Conservation (phyloP, 345 rosid genomes). For the Acer yangbiense region DNA sequence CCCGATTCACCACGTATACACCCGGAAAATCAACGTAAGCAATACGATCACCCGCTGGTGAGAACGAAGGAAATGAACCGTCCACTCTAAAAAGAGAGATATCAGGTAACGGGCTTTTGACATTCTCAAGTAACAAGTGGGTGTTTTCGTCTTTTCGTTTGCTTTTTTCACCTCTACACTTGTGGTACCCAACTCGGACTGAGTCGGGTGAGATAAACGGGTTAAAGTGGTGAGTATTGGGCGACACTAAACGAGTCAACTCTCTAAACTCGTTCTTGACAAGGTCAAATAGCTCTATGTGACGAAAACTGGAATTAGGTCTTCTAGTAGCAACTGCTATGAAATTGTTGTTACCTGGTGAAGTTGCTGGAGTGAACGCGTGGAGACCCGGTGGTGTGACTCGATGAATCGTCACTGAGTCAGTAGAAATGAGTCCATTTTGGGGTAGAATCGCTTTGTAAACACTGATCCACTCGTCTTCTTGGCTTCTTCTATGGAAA, state of each 20-base stretch:
- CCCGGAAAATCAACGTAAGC: constrained; percentile 82
- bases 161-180: constrained; percentile 54
- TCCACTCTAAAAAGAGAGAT: constrained; percentile 79
- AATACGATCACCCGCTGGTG: constrained; percentile 69
- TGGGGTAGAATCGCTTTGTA: constrained; percentile 55
- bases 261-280: constrained; percentile 53
- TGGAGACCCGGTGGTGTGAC: constrained; percentile 85
- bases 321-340: constrained; percentile 85
- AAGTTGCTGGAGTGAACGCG: constrained; percentile 90
- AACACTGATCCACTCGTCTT: constrained; percentile 73
- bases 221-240: constrained; percentile 70
- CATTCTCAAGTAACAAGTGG: constrained; percentile 61
- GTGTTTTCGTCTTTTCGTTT: constrained; percentile 39
- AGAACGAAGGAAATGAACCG: constrained; percentile 89
- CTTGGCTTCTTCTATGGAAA: constrained; percentile 70
- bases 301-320: constrained; percentile 60
- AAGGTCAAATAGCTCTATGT: constrained; percentile 72
- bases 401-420: constrained; percentile 53
- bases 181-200: constrained; percentile 74
- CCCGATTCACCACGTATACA: constrained; percentile 70
- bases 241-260: constrained; percentile 70
- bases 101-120: constrained; percentile 49
- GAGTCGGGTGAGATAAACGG: constrained; percentile 88
- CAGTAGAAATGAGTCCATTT: constrained; percentile 29
- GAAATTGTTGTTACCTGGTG: constrained; percentile 70